Evolutionary conservation across 2,329 filamentous ascomycete genomes (phyloP), one percentile per base, ranked within the genome.

Genomic region (Decorospora gaudefroyi): DNA sequence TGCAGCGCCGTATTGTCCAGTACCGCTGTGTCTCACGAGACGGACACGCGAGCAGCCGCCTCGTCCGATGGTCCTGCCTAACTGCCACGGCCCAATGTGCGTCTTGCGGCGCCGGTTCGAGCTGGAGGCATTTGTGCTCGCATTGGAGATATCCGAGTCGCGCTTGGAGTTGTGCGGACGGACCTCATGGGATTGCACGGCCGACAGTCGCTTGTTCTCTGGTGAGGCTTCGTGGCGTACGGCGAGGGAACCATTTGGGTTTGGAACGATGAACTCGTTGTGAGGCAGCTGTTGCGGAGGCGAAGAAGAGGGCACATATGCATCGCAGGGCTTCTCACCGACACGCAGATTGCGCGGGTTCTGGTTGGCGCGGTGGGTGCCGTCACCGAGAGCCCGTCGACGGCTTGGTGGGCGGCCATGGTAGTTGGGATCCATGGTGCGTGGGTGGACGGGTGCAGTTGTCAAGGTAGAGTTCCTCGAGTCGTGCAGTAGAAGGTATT

Each of bases 51-150:
- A 92, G 35, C 90, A 95, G 2, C 91, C 90, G 3, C 93, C 93
- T 59, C 89, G 88, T 0, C 93, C 93, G 18, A 99, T 78, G 0
- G 88, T 95, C 67, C 83, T 90, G 5, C 93, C 93, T 3, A 99
- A 75, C 55, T 92, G 85, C 93, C 93, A 99, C 55, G 92, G 92
- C 0, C 93, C 93, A 60, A 99, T 88, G 60, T 90, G 86, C 8
- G 86, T 88, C 72, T 84, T 84, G 31, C 78, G 73, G 51, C 79
- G 77, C 4, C 77, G 74, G 39, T 62, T 67, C 39, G 76, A 77
- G 18, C 64, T 66, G 3, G 76, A 78, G 3, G 76, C 39, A 34
- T 76, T 73, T 2, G 78, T 79, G 4, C 81, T 84, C 0, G 75
- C 71, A 2, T 77, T 80, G 1, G 82, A 83, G 25, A 81, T 73